Conservation (phyloP, 768 basidiomycete genomes). For the Obba rivulosa region DNA sequence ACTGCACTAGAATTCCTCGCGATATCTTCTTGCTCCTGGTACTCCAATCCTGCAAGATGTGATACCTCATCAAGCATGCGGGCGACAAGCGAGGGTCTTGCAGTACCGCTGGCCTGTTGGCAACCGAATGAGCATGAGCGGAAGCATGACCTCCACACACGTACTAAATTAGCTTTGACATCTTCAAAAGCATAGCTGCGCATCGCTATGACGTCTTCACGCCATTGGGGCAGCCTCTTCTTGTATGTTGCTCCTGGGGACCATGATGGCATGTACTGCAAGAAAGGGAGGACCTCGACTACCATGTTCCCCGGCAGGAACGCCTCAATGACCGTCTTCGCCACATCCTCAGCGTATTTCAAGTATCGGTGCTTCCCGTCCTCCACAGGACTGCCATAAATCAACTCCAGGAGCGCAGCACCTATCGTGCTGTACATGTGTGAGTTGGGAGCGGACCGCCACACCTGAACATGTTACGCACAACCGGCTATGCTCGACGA, state of each 20-base stretch:
- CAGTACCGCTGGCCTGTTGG: conserved; percentile 49
- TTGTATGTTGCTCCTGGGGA: conserved; percentile 36
- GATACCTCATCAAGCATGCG: conserved; percentile 19
- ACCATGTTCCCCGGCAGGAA: conserved; percentile 35
- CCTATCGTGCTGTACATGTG: neutral
- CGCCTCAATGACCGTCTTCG: conserved; percentile 26
- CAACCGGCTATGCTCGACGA: conserved; percentile 6
- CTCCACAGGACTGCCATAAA: conserved; percentile 1
- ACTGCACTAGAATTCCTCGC: conserved; percentile 25
- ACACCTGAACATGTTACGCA: too few relatives aligned
- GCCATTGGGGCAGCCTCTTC: conserved; percentile 15
- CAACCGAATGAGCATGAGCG: neutral
- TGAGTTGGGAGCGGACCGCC: too few relatives aligned
- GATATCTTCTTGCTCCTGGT: conserved; percentile 51
- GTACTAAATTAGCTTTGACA: conserved; percentile 14
- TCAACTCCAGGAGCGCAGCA: conserved; percentile 1
- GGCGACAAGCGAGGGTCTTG: conserved; percentile 52
- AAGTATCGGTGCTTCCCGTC: conserved; percentile 24
- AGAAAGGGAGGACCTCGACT: conserved; percentile 19
- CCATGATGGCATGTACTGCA: conserved; percentile 35
- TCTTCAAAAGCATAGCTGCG: conserved; percentile 22
- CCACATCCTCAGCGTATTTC: conserved; percentile 31
- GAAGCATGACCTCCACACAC: neutral
- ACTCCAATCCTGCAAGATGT: conserved; percentile 48
- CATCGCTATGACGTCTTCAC: conserved; percentile 17